These are phyloP conservation scores for Spatholobus suberectus DNA, from an alignment of 306 rosid species.

Conservation along the genomic window DNA sequence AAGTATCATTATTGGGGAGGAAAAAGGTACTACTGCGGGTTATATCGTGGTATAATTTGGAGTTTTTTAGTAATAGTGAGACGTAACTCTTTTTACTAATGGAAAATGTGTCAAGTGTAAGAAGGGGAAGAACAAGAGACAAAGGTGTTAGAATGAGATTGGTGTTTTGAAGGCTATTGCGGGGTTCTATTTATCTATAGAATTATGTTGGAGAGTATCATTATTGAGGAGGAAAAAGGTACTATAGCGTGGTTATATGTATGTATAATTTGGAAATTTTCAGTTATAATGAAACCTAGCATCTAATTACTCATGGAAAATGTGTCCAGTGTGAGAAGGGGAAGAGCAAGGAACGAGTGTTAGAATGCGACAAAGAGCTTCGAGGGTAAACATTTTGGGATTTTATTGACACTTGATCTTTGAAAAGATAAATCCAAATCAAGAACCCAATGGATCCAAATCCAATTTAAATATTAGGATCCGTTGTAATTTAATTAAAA, in stretches of 20 bases:
- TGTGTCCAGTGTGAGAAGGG: background rate
- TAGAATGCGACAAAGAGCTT: background rate
- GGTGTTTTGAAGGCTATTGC: background rate
- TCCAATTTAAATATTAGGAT: background rate
- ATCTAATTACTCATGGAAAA: background rate
- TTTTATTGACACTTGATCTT: background rate
- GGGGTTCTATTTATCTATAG: no score
- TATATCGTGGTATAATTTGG: background rate
- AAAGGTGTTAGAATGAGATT: background rate
- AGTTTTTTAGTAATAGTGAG: background rate
- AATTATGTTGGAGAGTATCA: no score
- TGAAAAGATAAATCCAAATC: background rate
- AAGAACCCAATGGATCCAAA: background rate
- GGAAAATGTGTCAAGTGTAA: background rate
- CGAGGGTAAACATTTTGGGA: background rate
- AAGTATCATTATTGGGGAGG: background rate
- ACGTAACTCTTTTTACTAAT: background rate
- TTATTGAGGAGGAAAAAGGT: background rate
- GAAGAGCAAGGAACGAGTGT: background rate
- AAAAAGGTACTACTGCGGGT: background rate
- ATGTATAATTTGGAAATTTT: background rate
- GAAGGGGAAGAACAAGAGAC: background rate
- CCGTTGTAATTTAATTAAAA: background rate
- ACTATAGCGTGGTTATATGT: background rate
- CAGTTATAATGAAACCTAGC: background rate